Evolutionary conservation across 1,284 basidiomycete species (phyloP).

Genomic region (Cryptococcus sp.): DNA sequence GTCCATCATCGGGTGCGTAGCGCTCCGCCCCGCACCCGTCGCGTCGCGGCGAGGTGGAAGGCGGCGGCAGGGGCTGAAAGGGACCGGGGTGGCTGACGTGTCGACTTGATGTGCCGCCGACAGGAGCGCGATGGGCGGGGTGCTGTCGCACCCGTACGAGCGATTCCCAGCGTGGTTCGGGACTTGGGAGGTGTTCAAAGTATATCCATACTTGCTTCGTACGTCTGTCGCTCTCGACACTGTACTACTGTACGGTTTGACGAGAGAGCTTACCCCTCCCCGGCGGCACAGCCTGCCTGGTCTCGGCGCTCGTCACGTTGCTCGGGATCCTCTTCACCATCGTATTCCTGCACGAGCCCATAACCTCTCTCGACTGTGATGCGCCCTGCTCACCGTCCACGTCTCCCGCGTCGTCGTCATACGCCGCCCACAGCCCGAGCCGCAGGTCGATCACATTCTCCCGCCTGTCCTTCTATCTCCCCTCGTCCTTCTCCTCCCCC

Average conservation of each 20-base stretch:
- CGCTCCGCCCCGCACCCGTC: neutral
- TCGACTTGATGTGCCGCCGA: neutral
- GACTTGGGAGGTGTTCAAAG: constrained; percentile 35
- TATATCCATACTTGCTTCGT: constrained; percentile 52
- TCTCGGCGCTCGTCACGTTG: constrained; percentile 46
- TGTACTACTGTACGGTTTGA: neutral
- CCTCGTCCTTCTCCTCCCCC: neutral
- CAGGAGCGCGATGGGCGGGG: constrained; percentile 38
- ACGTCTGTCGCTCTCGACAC: constrained; percentile 5
- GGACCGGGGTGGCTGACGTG: neutral
- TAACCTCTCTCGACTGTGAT: constrained; percentile 23
- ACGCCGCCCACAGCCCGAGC: neutral
- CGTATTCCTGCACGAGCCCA: constrained; percentile 43
- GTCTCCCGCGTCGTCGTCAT: neutral
- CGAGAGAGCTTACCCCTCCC: neutral
- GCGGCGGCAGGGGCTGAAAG: too few relatives aligned
- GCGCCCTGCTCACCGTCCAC: neutral
- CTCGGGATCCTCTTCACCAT: constrained; percentile 50
- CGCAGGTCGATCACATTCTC: neutral
- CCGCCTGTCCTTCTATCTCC: constrained; percentile 2
- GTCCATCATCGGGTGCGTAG: constrained; percentile 37
- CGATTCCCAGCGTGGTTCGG: constrained; percentile 51
- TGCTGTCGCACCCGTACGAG: constrained; percentile 51
- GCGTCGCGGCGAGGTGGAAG: too few relatives aligned
- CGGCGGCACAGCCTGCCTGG: constrained; percentile 50